Base-by-base conservation (phyloP, 257 asterid genomes). In the Nicotiana otophora region DNA sequence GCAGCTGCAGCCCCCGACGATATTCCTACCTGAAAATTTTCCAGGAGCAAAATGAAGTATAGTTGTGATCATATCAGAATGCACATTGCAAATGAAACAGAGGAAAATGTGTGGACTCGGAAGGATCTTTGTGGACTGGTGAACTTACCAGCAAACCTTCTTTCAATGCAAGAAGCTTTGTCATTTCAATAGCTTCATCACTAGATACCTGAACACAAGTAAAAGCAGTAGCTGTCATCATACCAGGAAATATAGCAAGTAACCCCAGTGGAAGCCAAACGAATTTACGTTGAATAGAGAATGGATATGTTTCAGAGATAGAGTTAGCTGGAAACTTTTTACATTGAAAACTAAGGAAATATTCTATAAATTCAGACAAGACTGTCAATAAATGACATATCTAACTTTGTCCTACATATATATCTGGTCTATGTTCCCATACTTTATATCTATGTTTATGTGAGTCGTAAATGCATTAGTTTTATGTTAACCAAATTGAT, bases 1-100 rank as follows among this genome's bases (percentile, higher is more conserved):
- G 88, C 92, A 5, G 92, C 89, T 2, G 92, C 91, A 9, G 92
- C 94, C 81, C 94, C 92, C 39, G 94, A 89, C 5, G 94, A 91
- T 74, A 91, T 91, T 58, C 92, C 94, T 14, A 83, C 89, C 94
- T 89, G 86, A 72, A 81, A 69, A 36, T 53, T 57, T 70, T 23
- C n/a, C 10, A 46, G 10, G 61, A 14, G 60, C 26, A 62, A 68
- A 39, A 19, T 36, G 46, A 8, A 7, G 26, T 10, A 63, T 2
- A 8, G 53, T 62, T 78, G 28, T 60, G 72, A 72, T 42, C 16
- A 10, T 12, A 63, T 48, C 31, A 11, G 42, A 36, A 46, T 4
- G 19, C 14, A 58, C 57, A 20, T 58, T 5, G 81, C 19, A 83
- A 36, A 82, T 67, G 34, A 31, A 28, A 31, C 42, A 16, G 20